Percentiles rank a stretch among this genome's conserved stretches.
Evolutionary conservation across 1,284 basidiomycete species (phyloP).

Genomic region (Fomitiporia mediterranea): DNA sequence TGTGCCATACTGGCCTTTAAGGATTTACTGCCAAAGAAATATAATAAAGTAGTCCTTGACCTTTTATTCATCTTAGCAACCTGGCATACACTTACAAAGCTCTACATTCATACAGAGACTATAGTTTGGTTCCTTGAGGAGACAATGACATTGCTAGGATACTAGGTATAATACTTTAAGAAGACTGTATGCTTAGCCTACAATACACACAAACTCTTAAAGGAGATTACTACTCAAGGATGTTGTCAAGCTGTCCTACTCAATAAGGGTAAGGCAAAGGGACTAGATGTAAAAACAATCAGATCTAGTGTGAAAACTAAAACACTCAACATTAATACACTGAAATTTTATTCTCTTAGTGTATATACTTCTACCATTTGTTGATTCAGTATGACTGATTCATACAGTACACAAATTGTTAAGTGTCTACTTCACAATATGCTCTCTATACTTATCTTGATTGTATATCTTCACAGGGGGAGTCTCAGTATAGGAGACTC

Average conservation of each 20-base stretch:
- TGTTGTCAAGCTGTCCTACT: not conserved
- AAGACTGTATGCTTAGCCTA: constrained; percentile 21
- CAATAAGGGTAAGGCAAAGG: not conserved
- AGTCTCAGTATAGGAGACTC: constrained; percentile 31
- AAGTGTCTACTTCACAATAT: no score
- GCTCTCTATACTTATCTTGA: no score
- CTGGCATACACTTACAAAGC: constrained; percentile 35
- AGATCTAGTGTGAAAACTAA: constrained; percentile 8
- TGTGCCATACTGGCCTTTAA: constrained; percentile 34
- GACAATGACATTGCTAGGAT: constrained; percentile 26
- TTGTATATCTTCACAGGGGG: no score
- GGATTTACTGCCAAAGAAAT: constrained; percentile 28
- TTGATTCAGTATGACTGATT: constrained; percentile 33
- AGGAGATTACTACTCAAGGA: not conserved
- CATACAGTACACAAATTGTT: constrained; percentile 32
- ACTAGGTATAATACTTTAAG: constrained; percentile 26
- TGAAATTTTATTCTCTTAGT: constrained; percentile 33
- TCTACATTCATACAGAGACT: constrained; percentile 29
- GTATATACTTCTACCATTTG: constrained; percentile 31
- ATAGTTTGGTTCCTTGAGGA: constrained; percentile 26
- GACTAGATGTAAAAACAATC: constrained; percentile 1
- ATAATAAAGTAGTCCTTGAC: constrained; percentile 26
- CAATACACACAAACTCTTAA: constrained; percentile 26
- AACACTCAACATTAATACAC: constrained; percentile 28
- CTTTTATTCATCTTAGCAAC: constrained; percentile 28